Conservation (phyloP, 2,329 filamentous ascomycete species). For the Colletotrichum noveboracense region DNA sequence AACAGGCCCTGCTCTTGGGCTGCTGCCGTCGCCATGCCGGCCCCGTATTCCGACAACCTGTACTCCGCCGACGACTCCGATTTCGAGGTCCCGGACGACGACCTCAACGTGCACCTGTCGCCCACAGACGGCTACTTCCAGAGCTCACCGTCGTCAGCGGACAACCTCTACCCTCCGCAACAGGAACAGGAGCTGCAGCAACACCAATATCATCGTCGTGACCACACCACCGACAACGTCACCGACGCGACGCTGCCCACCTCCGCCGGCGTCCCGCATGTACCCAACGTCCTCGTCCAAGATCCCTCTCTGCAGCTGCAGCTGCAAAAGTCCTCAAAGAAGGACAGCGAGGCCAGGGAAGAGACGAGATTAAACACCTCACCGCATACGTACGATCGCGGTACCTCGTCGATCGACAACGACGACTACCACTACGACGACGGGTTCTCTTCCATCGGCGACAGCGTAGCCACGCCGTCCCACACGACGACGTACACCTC, state of each 20-base stretch:
- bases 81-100: conserved; percentile 27
- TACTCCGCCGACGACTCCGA: conserved; percentile 21
- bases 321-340: conserved; percentile 39
- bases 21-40: conserved; percentile 41
- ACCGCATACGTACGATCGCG: not conserved
- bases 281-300: conserved; percentile 54
- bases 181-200: conserved; percentile 1
- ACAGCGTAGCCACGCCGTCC: conserved; percentile 17
- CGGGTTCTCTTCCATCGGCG: conserved; percentile 8
- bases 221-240: conserved; percentile 11
- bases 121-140: conserved; percentile 60
- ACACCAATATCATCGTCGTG: not conserved
- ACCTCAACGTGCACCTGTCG: conserved; percentile 37
- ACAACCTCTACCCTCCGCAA: conserved; percentile 26
- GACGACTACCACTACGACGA: not conserved
- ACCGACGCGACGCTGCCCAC: conserved; percentile 26
- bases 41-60: conserved; percentile 45
- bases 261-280: conserved; percentile 43
- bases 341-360: conserved; percentile 43
- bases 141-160: conserved; percentile 35
- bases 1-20: not conserved
- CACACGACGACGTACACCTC: conserved; percentile 7
- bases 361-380: conserved; percentile 40
- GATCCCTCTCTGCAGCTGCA: conserved; percentile 48
- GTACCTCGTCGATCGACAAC: not conserved